Conservation (phyloP, 108 stramenopile species). For the Pseudonitzschia multiseries region DNA sequence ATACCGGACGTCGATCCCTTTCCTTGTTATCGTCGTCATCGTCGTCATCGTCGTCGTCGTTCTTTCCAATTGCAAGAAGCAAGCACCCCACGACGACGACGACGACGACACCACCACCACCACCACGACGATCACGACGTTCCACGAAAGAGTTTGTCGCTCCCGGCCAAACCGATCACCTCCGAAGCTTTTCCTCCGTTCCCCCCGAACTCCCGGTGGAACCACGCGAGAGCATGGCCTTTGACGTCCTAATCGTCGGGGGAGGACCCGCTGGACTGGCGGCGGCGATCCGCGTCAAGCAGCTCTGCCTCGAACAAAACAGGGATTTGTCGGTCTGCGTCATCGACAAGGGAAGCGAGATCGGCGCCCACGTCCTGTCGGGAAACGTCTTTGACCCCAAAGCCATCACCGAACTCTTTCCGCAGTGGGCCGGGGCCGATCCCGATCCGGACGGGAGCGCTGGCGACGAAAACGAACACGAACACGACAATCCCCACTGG, state of each 20-base stretch:
- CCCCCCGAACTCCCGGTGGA: slow-evolving; percentile 1
- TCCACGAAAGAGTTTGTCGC: too few relatives aligned
- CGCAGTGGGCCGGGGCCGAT: slow-evolving; percentile 77
- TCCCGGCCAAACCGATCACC: too few relatives aligned
- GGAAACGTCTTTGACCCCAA: slow-evolving; percentile 98
- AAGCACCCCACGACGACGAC: too few relatives aligned
- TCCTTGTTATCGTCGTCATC: neutral
- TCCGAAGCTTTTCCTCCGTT: neutral
- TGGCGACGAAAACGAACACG: slow-evolving; percentile 22
- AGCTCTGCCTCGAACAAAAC: slow-evolving; percentile 83
- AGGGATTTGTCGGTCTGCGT: slow-evolving; percentile 95
- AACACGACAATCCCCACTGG: slow-evolving; percentile 62
- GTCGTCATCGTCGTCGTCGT: neutral
- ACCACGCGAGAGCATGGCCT: slow-evolving; percentile 86
- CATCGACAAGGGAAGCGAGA: slow-evolving; percentile 96
- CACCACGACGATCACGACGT: too few relatives aligned
- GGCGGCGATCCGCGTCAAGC: slow-evolving; percentile 94
- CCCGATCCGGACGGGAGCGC: too few relatives aligned
- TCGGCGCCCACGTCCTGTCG: slow-evolving; percentile 97
- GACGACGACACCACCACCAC: neutral
- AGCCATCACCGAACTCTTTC: slow-evolving; percentile 94
- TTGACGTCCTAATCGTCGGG: slow-evolving; percentile 88
- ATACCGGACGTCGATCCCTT: too few relatives aligned
- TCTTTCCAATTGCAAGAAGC: too few relatives aligned
- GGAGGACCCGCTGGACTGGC: slow-evolving; percentile 94